These are phyloP conservation scores for Dentipellis fragilis DNA, from an alignment of 768 basidiomycete species.

Conservation along the genomic window DNA sequence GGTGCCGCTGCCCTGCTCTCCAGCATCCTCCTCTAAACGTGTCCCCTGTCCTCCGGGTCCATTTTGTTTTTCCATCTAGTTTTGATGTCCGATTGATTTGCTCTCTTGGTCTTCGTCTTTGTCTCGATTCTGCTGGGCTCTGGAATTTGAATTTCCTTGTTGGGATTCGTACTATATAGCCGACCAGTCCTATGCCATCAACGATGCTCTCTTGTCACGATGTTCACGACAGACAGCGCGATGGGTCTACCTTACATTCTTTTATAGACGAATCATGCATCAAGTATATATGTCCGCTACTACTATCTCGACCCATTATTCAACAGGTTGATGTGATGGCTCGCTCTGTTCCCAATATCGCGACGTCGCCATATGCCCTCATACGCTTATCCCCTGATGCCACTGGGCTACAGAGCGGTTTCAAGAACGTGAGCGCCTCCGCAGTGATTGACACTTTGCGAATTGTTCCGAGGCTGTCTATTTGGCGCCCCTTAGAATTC, in stretches of 20 bases:
- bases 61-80: slow-evolving; percentile 5
- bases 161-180: slow-evolving; percentile 1
- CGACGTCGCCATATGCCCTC: no score
- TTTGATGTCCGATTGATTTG: not conserved
- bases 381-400: no score
- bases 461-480: no score
- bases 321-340: no score
- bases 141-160: not conserved
- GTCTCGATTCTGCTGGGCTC: not conserved
- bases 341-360: no score
- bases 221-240: not conserved
- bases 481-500: no score
- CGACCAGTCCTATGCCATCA: not conserved
- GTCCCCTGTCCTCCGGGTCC: not conserved
- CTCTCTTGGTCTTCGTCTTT: not conserved
- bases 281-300: not conserved
- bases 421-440: no score
- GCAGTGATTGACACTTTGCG: no score
- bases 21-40: slow-evolving; percentile 10
- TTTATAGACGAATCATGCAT: slow-evolving; percentile 3
- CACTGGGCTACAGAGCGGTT: no score
- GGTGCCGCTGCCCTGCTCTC: slow-evolving; percentile 9
- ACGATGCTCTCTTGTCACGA: not conserved
- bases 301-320: no score
- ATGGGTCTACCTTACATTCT: slow-evolving; percentile 3